Conservation (phyloP, 2,329 filamentous ascomycete species). For the Venturia carpophila region DNA sequence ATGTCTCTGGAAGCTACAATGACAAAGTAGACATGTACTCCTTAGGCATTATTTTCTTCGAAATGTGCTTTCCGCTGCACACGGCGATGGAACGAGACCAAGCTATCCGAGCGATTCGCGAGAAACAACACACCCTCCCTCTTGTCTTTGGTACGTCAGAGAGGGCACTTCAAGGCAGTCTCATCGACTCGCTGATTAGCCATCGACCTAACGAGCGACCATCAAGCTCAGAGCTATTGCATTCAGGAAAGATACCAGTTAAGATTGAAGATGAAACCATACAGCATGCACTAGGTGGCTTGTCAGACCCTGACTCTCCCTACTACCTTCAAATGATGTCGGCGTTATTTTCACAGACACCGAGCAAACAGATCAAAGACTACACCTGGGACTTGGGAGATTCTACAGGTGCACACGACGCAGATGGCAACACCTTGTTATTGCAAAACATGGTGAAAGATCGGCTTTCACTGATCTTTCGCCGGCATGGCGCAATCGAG, state of each 20-base stretch:
- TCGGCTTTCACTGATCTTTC: slow-evolving; percentile 68
- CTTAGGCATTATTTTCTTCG: slow-evolving; percentile 93
- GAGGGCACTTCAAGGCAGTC: slow-evolving; percentile 60
- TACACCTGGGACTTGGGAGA: slow-evolving; percentile 41
- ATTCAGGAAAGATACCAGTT: slow-evolving; percentile 78
- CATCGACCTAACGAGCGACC: slow-evolving; percentile 79
- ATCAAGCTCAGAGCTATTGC: slow-evolving; percentile 71
- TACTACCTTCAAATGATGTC: slow-evolving; percentile 86
- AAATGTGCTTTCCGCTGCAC: slow-evolving; percentile 69
- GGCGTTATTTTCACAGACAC: slow-evolving; percentile 66
- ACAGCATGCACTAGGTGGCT: slow-evolving; percentile 67
- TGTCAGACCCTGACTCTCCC: slow-evolving; percentile 75
- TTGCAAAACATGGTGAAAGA: slow-evolving; percentile 68
- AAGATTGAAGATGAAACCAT: slow-evolving; percentile 92
- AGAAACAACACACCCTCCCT: slow-evolving; percentile 61
- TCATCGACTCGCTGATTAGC: slow-evolving; percentile 71
- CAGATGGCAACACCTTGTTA: slow-evolving; percentile 50
- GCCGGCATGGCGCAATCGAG: slow-evolving; percentile 82
- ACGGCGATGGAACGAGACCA: slow-evolving; percentile 57
- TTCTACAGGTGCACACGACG: slow-evolving; percentile 25
- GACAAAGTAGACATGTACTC: slow-evolving; percentile 99
- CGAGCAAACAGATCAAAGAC: slow-evolving; percentile 71
- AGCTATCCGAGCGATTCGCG: slow-evolving; percentile 61
- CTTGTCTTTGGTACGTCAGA: slow-evolving; percentile 63
- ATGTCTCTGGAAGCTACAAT: slow-evolving; percentile 69